phyloP scores from a whole-genome alignment of 768 basidiomycete species.

The Auriscalpium orientale region DNA sequence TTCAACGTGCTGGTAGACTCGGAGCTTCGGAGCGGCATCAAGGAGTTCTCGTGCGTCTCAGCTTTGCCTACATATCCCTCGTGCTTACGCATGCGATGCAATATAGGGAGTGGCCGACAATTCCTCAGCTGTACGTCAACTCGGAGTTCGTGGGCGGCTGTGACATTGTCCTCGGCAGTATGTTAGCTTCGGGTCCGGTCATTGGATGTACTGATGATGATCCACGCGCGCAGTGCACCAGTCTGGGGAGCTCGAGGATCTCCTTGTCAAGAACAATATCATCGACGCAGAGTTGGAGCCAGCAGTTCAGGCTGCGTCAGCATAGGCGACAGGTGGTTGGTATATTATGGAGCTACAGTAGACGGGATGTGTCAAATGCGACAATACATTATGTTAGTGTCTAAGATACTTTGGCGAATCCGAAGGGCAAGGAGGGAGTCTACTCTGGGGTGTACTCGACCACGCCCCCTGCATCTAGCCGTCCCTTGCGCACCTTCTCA shows the following conservation, averaged over 20 bases:
- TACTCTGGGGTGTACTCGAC: conserved; percentile 38
- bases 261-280: conserved; percentile 65
- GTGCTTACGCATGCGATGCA: not conserved
- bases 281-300: conserved; percentile 36
- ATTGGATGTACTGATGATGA: conserved; percentile 1
- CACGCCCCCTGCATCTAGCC: conserved; percentile 40
- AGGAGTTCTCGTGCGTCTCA: conserved; percentile 89
- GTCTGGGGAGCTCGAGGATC: conserved; percentile 82
- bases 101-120: conserved; percentile 91
- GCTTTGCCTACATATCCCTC: not conserved
- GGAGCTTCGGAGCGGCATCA: conserved; percentile 80
- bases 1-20: conserved; percentile 86
- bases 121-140: conserved; percentile 90
- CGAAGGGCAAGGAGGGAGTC: not conserved
- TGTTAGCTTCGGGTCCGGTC: conserved; percentile 27
- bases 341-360: not conserved
- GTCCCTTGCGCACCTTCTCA: conserved; percentile 49
- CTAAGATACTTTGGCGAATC: not conserved
- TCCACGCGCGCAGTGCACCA: conserved; percentile 73
- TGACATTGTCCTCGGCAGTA: conserved; percentile 87
- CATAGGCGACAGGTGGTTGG: not conserved
- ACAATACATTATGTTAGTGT: not conserved
- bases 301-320: conserved; percentile 11
- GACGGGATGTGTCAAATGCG: not conserved
- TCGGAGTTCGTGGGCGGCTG: conserved; percentile 97